These are phyloP conservation scores for Lepidium sativum DNA, from an alignment of 345 rosid species.

Conservation along the genomic window DNA sequence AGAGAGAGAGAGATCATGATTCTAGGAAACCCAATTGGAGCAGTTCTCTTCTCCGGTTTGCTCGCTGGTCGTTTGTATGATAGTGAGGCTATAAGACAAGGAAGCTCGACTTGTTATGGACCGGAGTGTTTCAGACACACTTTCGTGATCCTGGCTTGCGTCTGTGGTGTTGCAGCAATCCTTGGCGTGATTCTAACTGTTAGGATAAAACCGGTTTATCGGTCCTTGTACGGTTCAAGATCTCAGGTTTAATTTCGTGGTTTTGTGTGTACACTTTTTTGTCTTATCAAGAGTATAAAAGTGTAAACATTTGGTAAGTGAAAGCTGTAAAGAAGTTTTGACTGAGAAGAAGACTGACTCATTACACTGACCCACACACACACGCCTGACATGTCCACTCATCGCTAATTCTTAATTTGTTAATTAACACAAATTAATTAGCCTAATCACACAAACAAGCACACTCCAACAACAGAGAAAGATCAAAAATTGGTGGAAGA, in stretches of 20 bases:
- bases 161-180: constrained; percentile 54
- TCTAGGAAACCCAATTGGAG: constrained; percentile 83
- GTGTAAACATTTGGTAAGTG: background rate
- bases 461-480: constrained; percentile 4
- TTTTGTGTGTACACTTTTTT: constrained; percentile 29
- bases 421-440: constrained; percentile 3
- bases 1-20: too few relatives aligned
- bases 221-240: constrained; percentile 59
- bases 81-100: constrained; percentile 67
- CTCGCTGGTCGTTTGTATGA: constrained; percentile 74
- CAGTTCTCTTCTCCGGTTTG: constrained; percentile 60
- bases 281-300: background rate
- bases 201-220: constrained; percentile 66
- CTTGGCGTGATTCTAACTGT: constrained; percentile 47
- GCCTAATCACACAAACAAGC: constrained; percentile 13
- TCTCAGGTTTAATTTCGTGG: constrained; percentile 10
- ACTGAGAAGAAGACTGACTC: constrained; percentile 23
- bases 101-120: constrained; percentile 57
- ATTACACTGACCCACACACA: constrained; percentile 19
- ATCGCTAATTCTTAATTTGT: background rate
- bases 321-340: constrained; percentile 17
- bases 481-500: constrained; percentile 42
- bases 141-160: constrained; percentile 49
- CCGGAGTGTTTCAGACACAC: constrained; percentile 61
- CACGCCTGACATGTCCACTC: constrained; percentile 22